Evolutionary conservation across 441 rosid species (phyloP), one percentile per base, ranked within the genome.

Genomic region (California macrophylla): DNA sequence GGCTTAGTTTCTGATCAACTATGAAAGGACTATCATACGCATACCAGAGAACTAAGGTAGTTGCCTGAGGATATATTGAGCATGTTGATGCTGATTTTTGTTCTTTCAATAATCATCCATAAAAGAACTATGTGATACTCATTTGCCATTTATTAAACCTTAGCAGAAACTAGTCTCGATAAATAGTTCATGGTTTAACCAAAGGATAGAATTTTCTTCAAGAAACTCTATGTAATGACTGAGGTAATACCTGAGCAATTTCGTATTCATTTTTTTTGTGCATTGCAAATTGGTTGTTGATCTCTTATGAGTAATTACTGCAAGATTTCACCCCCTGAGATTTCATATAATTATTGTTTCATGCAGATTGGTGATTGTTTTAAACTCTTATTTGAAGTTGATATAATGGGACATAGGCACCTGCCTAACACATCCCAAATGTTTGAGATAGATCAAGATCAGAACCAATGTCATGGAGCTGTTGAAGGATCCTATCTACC

Each of bases 331-430:
- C 9, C 10, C 65, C 30, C 16, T 20, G 64, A 61, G 65, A 61
- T 61, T 25, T 25, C 65, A 25, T 25, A 61, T 25, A 13, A 61
- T 61, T 61, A 6, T 26, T 18, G 4, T 52, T 62, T 38, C 18
- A 9, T 62, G 71, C 71, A 79, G 77, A 70, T 73, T 73, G 71
- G 65, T 73, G 45, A 8, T 38, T 12, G 67, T 50, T 52, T 42
- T 16, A 13, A 32, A 15, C 45, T 28, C 61, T 16, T 18, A 63
- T 52, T 67, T 40, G 65, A 26, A 61, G 65, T 61, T 25, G 10
- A 8, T 26, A 61, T 61, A 45, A 45, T 45, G 65, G 65, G 65
- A 61, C 65, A 61, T 61, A 71, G 72, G 69, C 70, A 20, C 42
- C 54, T 47, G 21, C 61, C 72, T 67, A 71, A 72, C 40, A 21